Evolutionary conservation across 768 basidiomycete genomes (phyloP), one percentile per base, ranked within the genome.

Genomic region (Trametopsis cervina): DNA sequence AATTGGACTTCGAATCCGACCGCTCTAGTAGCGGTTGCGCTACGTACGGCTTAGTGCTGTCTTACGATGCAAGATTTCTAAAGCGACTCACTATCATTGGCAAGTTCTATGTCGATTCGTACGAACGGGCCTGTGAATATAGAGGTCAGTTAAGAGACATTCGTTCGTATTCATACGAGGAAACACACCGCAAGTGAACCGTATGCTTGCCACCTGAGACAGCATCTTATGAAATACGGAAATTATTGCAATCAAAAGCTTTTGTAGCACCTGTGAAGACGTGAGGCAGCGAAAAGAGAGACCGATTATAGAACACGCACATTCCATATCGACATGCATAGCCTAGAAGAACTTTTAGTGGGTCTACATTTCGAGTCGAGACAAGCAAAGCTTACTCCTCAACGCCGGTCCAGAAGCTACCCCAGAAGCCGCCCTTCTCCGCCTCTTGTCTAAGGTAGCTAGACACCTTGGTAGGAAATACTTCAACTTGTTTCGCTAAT

Each of bases 381-480:
- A n/a, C n/a, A n/a, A n/a, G n/a, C n/a, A n/a, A n/a, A n/a, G n/a
- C 61, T 40, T 37, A 63, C 61, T 59, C 57, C 35, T 59, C 57
- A 1, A 63, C 44, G 2, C 58, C 59, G 1, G 54, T 48, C 59
- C 61, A 63, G 11, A 60, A 22, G 26, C 47, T 47, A 36, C 39
- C 44, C 38, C 54, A 57, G 37, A 57, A 57, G 4, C 58, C 55
- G 5, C 27, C 15, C n/a, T 57, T 51, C 26, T 63, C 61, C 1
- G 59, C 61, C 40, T 60, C 47, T 27, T 54, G 25, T 17, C 58
- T 45, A n/a, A 63, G 51, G 26, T 47, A 57, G 40, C 52, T 57
- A 4, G 61, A 56, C 35, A 63, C 57, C 54, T 60, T 63, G 26
- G 52, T 53, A 22, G 60, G 61, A 51, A 63, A 63, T 10, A 49